Base-by-base conservation (phyloP, 352 stramenopile species). In the Pythium coloratum region DNA sequence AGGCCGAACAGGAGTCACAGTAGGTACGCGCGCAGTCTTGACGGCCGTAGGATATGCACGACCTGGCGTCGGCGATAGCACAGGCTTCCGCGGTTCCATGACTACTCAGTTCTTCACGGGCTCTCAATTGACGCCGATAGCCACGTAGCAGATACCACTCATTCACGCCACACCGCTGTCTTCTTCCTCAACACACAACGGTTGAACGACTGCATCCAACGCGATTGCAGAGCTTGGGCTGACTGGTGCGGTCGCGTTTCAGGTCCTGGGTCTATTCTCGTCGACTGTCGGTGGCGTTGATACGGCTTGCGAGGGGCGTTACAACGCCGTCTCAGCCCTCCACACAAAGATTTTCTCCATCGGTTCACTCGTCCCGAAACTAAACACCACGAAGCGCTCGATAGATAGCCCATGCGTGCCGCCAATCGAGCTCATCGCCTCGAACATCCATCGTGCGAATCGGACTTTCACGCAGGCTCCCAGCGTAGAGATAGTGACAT, bases 51-150 rank as follows among this genome's bases (percentile, higher is more conserved):
- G 12, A 55, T 59, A 50, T 44, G 56, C 61, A 36, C 61, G 59
- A 28, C 55, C 54, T 4, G 64, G 44, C 32, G 51, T 65, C 26
- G 59, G 32, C 13, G 54, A 38, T 40, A 42, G 59, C 40, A 59
- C 28, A 32, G 57, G 57, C 33, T 66, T 66, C 59, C 59, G 33
- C 26, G 57, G 59, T 16, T 71, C 58, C 65, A 71, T 71, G 9
- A 4, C 24, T 3, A 4, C n/a, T 34, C 26, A 24, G 14, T 55
- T 40, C 53, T 47, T 46, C 10, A 36, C 16, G 2, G 32, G 12
- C 16, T 55, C 14, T 36, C 51, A 62, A 38, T 18, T n/a, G 38
- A 54, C 32, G 7, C 33, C 59, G 24, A 59, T 26, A 34, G 30
- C 47, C 59, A 40, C 32, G 53, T 18, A 3, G n/a, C 30, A 26